Percentiles rank a stretch among this genome's conserved stretches.
These are phyloP conservation scores for Cocos nucifera DNA, from an alignment of 176 grass and related monocot genomes.

Conservation along the genomic window DNA sequence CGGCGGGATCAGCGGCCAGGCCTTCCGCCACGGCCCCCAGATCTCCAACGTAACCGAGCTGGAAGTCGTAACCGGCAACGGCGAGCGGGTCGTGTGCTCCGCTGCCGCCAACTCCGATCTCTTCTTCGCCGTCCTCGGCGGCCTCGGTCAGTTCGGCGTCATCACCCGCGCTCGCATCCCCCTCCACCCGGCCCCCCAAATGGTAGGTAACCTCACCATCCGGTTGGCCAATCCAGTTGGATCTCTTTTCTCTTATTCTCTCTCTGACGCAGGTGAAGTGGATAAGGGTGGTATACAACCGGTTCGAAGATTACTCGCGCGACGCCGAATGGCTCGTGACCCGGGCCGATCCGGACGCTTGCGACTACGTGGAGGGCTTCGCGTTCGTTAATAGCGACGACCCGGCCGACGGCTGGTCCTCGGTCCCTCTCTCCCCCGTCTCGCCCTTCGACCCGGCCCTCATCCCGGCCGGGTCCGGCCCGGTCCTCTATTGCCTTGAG, in stretches of 20 bases:
- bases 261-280: slow-evolving; percentile 45
- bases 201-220: slow-evolving; percentile 18
- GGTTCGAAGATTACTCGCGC: slow-evolving; percentile 59
- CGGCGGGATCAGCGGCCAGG: slow-evolving; percentile 85
- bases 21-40: slow-evolving; percentile 76
- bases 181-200: slow-evolving; percentile 40
- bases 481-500: slow-evolving; percentile 93
- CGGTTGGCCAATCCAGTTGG: too few species aligned
- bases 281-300: slow-evolving; percentile 62
- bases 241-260: too few species aligned
- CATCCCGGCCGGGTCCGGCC: slow-evolving; percentile 42
- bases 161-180: slow-evolving; percentile 86
- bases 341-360: slow-evolving; percentile 15
- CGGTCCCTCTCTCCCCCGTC: slow-evolving; percentile 44
- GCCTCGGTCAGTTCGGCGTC: slow-evolving; percentile 93
- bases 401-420: slow-evolving; percentile 71
- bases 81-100: slow-evolving; percentile 53
- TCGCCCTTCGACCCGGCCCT: slow-evolving; percentile 37
- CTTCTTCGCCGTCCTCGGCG: slow-evolving; percentile 80
- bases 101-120: slow-evolving; percentile 35
- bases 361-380: slow-evolving; percentile 96
- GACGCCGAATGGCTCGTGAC: slow-evolving; percentile 81
- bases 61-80: slow-evolving; percentile 61
- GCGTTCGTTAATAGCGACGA: slow-evolving; percentile 57
- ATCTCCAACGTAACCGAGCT: slow-evolving; percentile 78